Evolutionary conservation across 108 stramenopile species (phyloP), one percentile per base, ranked within the genome.

Genomic region (Nitzschia inconspicua): DNA sequence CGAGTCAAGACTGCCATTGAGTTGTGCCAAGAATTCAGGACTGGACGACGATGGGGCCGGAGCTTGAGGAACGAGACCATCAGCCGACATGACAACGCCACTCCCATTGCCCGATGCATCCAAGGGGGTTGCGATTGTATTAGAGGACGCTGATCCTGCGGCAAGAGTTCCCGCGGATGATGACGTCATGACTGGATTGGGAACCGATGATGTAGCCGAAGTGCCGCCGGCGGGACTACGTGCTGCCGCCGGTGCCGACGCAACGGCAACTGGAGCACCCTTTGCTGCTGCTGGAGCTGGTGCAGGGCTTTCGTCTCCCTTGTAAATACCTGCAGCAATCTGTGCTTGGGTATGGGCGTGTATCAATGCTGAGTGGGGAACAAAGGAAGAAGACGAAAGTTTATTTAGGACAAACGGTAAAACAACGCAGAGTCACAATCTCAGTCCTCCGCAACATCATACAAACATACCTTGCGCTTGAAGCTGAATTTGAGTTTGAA

Each of bases 291-390:
- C 48, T 11, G 62, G 44, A n/a, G 60, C 25, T 20, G 42, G 35
- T 14, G 24, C 20, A 37, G 60, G 47, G 20, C 20, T 30, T 28
- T 64, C 71, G 43, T 77, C 84, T 9, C 77, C 86, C 59, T 80
- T 81, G 66, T 76, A 87, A 44, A 91, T 91, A 0, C 89, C 89
- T 28, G 86, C 82, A 26, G 75, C 75, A 46, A 91, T 91, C 57
- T 87, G 86, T 1, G 89, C 89, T 56, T 87, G 85, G 7, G 89
- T 91, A 51, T 91, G 89, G 18, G 89, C 89, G 39, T 89, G 87
- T 3, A 89, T 82, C 16, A 89, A 43, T 3, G 83, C 40, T 44
- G 43, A 25, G 23, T 8, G 16, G 18, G 22, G 13, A 54, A 5
- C 34, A 28, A 31, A 26, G 27, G 20, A 54, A 16, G 29, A 54